Evolutionary conservation across 2,329 filamentous ascomycete genomes (phyloP).

Genomic region (Talaromyces piceae): DNA sequence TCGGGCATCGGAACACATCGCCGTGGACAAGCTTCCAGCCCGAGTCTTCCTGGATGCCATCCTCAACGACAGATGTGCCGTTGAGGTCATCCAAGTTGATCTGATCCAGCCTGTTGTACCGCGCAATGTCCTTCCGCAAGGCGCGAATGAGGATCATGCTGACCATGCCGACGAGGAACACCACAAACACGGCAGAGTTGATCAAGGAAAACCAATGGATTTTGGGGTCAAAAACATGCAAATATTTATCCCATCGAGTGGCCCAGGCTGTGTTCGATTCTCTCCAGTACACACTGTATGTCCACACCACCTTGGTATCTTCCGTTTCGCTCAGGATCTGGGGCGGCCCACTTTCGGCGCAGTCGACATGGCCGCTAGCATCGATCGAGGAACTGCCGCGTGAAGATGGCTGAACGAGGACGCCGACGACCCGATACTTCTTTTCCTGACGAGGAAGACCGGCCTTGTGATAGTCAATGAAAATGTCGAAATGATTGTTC

Average conservation of each 20-base stretch:
- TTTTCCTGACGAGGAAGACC: conserved; percentile 41
- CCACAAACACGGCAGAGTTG: conserved; percentile 89
- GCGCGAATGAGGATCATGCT: conserved; percentile 85
- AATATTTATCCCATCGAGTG: conserved; percentile 96
- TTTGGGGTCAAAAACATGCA: conserved; percentile 94
- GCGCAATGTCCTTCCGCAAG: conserved; percentile 86
- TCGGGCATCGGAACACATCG: conserved; percentile 87
- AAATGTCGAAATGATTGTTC: conserved; percentile 94
- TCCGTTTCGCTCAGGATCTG: conserved; percentile 59
- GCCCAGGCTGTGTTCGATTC: conserved; percentile 83
- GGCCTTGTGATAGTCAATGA: conserved; percentile 85
- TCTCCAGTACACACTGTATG: conserved; percentile 87
- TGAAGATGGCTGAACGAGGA: conserved; percentile 77
- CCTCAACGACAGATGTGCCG: conserved; percentile 70
- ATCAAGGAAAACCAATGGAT: conserved; percentile 99
- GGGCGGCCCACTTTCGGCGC: conserved; percentile 49
- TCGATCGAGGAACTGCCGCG: conserved; percentile 49
- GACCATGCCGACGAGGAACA: conserved; percentile 85
- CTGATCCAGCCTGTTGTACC: conserved; percentile 90
- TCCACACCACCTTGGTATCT: conserved; percentile 68
- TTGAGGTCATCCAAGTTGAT: conserved; percentile 85
- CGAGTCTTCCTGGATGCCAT: conserved; percentile 93
- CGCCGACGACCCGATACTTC: conserved; percentile 82
- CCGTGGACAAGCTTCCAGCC: conserved; percentile 98
- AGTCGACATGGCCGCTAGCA: conserved; percentile 52